A percentile compares a stretch with the other conserved stretches of the same genome.
phyloP scores from a whole-genome alignment of 768 basidiomycete species.

The Pisolithus albus region DNA sequence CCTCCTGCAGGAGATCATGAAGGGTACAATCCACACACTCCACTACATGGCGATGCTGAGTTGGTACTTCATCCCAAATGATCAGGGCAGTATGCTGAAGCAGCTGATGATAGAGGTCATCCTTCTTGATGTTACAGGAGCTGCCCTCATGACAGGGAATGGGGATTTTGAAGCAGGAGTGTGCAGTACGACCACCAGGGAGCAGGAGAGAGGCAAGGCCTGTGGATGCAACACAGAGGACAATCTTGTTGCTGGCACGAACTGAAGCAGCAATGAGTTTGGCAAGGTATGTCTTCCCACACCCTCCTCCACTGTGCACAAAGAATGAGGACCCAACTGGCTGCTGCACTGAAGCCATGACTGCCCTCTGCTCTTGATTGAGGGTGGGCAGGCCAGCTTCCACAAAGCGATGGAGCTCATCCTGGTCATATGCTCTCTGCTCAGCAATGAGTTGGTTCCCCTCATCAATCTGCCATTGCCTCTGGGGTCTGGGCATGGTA shows the following conservation, averaged over 20 bases:
- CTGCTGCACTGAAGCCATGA: constrained; percentile 22
- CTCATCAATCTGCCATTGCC: constrained; percentile 11
- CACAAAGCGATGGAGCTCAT: constrained; percentile 5
- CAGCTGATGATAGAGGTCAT: constrained; percentile 26
- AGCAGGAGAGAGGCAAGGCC: constrained; percentile 43
- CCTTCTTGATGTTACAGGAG: constrained; percentile 30
- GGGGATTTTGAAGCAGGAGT: constrained; percentile 44
- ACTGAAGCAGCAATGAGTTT: constrained; percentile 29
- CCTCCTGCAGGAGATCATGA: constrained; percentile 24
- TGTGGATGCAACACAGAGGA: constrained; percentile 45
- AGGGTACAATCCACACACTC: constrained; percentile 38
- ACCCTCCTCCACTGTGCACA: constrained; percentile 36
- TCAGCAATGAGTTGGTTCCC: constrained; percentile 15
- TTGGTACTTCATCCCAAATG: constrained; percentile 40
- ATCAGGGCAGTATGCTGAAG: constrained; percentile 27
- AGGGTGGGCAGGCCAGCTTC: constrained; percentile 11
- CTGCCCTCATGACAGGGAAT: constrained; percentile 26
- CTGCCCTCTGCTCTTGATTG: constrained; percentile 25
- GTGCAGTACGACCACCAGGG: constrained; percentile 37
- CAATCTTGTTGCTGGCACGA: constrained; percentile 23
- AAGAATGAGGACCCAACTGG: constrained; percentile 25
- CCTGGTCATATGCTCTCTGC: constrained; percentile 3
- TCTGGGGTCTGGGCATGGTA: background rate
- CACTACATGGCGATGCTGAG: constrained; percentile 30
- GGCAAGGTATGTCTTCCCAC: constrained; percentile 41